Evolutionary conservation across 1,284 basidiomycete genomes (phyloP).

Genomic region (Ganoderma resinaceum): DNA sequence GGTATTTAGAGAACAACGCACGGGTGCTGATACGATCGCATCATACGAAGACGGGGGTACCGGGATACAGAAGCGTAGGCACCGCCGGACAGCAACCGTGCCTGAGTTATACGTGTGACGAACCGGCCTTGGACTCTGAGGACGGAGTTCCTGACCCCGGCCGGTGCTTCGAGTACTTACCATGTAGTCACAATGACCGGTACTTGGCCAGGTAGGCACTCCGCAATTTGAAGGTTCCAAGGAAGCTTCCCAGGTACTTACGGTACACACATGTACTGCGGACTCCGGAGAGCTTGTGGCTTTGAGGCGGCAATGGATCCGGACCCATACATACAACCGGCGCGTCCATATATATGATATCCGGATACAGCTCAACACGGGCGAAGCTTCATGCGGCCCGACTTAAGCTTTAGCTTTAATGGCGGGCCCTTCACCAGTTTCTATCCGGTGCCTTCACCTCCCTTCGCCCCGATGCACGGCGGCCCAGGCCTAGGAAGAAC

Average conservation of each 20-base stretch:
- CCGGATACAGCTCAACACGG: background rate
- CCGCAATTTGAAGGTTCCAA: background rate
- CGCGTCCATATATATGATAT: background rate
- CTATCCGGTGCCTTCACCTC: background rate
- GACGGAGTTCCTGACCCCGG: background rate
- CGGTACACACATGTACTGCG: background rate
- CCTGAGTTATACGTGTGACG: background rate
- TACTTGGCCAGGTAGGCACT: background rate
- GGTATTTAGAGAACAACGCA: background rate
- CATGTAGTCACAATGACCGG: no score
- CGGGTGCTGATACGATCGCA: background rate
- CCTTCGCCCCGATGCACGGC: background rate
- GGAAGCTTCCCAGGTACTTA: slow-evolving; percentile 1
- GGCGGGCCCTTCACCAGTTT: background rate
- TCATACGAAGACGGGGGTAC: background rate
- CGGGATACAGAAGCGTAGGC: background rate
- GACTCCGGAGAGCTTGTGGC: background rate
- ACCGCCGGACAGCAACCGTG: background rate
- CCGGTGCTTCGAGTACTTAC: background rate
- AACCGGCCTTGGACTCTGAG: background rate
- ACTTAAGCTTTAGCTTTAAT: background rate
- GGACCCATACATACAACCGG: background rate
- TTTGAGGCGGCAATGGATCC: background rate
- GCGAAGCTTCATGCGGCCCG: background rate
- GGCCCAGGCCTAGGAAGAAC: background rate